Evolutionary conservation across 1,284 basidiomycete species (phyloP).

Genomic region (Ceratobasidium sp.): DNA sequence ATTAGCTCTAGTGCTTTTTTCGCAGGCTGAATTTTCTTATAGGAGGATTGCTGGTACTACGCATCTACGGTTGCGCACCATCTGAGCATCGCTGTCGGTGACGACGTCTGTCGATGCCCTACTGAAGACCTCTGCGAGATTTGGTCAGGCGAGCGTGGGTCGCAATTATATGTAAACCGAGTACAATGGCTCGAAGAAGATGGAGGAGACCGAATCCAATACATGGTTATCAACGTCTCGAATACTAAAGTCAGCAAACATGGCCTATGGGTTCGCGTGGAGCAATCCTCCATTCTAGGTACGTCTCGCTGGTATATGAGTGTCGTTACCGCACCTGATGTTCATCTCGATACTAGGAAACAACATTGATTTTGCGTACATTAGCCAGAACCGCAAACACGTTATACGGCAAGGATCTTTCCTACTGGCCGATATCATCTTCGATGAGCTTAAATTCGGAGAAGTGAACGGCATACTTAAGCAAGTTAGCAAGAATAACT

Average conservation of each 20-base stretch:
- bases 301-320: background rate
- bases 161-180: conserved; percentile 15
- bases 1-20: background rate
- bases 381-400: conserved; percentile 10
- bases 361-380: background rate
- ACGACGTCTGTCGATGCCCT: conserved; percentile 20
- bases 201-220: background rate
- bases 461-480: background rate
- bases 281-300: background rate
- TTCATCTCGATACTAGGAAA: background rate
- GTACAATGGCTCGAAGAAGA: conserved; percentile 15
- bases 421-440: conserved; percentile 21
- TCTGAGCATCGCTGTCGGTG: conserved; percentile 17
- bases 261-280: conserved; percentile 28
- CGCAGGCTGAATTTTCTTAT: background rate
- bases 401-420: background rate
- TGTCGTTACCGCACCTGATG: background rate
- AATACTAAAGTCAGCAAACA: background rate
- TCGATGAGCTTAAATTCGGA: conserved; percentile 26
- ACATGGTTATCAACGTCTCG: conserved; percentile 22
- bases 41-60: conserved; percentile 42
- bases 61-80: conserved; percentile 29
- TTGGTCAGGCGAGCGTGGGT: conserved; percentile 35
- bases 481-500: background rate
- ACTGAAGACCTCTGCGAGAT: conserved; percentile 25